Evolutionary conservation across 106 monocot species (phyloP), one percentile per base, ranked within the genome.

Genomic region (Agapanthus africanus): DNA sequence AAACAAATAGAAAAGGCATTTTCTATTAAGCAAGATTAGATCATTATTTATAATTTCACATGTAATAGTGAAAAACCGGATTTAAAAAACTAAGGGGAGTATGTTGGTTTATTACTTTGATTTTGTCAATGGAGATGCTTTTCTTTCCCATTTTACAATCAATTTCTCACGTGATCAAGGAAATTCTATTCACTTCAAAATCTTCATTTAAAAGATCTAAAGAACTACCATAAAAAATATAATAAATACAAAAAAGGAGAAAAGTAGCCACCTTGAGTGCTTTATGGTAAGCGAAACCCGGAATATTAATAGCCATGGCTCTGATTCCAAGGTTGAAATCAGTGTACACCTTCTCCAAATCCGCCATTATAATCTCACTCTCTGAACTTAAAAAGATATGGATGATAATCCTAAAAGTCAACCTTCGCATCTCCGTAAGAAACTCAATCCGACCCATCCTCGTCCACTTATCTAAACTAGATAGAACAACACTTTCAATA

Each of bases 261-360:
- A 7, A 38, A 38, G 38, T 37, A 33, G 41, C 50, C 66, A 81
- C 91, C 87, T 91, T 88, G 6, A 91, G 74, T 30, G 91, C 91
- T 64, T 51, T 81, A 37, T 86, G 70, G 68, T 80, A 95, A 59
- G 91, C 86, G 76, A 95, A 95, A 15, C 95, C 95, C 21, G 95
- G 95, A 31, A 95, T 8, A 50, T 95, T 84, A 52, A 95, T 95
- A 18, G 95, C 91, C 91, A 95, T 86, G 7, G 95, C 95, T 70
- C 95, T 76, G 74, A 95, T 77, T 7, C 95, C 95, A 64, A 84
- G 70, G 67, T 95, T 95, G 47, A 95, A 73, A 49, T 91, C 84
- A 21, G 86, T 80, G 59, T 97, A 97, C 13, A 81, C 84, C 62
- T 40, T 84, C 62, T 92, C 97, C 70, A 97, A 51, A 1, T 74